Evolutionary conservation across 129 eudicot genomes (phyloP).

Genomic region (Gnaphalium uliginosum): DNA sequence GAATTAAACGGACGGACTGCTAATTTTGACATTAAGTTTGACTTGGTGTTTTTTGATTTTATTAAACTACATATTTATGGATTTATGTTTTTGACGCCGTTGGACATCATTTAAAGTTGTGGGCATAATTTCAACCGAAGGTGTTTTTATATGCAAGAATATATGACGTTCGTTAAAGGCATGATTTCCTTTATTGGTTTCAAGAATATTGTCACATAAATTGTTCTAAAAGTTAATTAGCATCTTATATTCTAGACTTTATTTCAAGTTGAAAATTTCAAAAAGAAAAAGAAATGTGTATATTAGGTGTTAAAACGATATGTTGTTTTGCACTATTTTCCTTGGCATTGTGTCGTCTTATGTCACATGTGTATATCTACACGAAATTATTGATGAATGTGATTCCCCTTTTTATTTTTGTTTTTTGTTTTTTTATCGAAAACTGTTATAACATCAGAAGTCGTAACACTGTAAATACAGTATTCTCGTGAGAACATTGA

Average conservation of each 20-base stretch:
- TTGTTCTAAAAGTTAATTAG: slow-evolving; percentile 25
- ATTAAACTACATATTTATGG: not conserved
- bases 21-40: slow-evolving; percentile 26
- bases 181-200: slow-evolving; percentile 35
- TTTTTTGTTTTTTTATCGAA: no score
- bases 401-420: no score
- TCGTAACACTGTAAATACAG: no score
- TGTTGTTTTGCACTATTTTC: no score
- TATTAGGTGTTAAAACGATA: no score
- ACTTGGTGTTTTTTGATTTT: slow-evolving; percentile 6
- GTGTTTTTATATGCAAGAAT: slow-evolving; percentile 31
- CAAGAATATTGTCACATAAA: slow-evolving; percentile 30
- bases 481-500: no score
- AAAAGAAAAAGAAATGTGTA: no score
- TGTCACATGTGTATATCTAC: no score
- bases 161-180: slow-evolving; percentile 36
- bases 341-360: no score
- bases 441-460: no score
- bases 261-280: no score
- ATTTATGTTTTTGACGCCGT: slow-evolving; percentile 30
- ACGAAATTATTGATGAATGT: no score
- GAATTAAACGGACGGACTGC: slow-evolving; percentile 16
- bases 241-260: slow-evolving; percentile 20
- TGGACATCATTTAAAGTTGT: slow-evolving; percentile 34
- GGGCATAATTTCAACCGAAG: slow-evolving; percentile 30